Evolutionary conservation across 352 stramenopile species (phyloP), one percentile per base, ranked within the genome.

Genomic region (Hyaloperonospora arabidopsidis): DNA sequence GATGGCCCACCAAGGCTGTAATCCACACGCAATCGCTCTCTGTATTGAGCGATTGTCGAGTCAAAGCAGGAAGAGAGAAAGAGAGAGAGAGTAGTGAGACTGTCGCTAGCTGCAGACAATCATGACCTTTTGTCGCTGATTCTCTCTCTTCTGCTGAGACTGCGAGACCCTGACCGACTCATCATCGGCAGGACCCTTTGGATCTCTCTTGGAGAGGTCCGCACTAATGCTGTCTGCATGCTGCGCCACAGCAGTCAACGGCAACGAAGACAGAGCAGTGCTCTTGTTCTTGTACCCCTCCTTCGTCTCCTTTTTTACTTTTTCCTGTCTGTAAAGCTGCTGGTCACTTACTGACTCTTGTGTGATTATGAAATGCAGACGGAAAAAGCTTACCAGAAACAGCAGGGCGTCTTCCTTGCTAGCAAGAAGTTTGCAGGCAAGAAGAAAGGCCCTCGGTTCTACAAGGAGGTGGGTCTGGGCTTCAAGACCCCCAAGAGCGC

Each of bases 381-480:
- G 77, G 95, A 99, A 80, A 98, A 98, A 79, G 91, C 96, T 57
- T 99, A 97, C 95, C 97, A 99, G 83, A 98, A 98, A 86, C 97
- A 99, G 83, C 89, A 98, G 88, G 95, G 92, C 61, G 87, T 98
- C 66, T 98, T 98, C 83, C 83, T 98, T 64, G 93, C 90, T 65
- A 98, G 97, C 86, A 96, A 96, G 76, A 94, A 90, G 68, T 89
- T 97, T 60, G 83, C 79, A 54, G 77, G 76, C 68, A 93, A 96
- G 68, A 98, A 98, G 87, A 90, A 93, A 52, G 85, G 91, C 58
- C 95, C 97, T 62, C 93, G 96, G 49, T 98, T 95, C 71, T 94
- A 95, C 57, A 97, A 97, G 76, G 95, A 95, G 65, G 89, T 99
- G 61, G 97, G 97, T 59, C 89, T 99, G 54, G 97, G 96, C 59